Evolutionary conservation across 2,329 filamentous ascomycete species (phyloP).

Genomic region (Trichoderma sp.): DNA sequence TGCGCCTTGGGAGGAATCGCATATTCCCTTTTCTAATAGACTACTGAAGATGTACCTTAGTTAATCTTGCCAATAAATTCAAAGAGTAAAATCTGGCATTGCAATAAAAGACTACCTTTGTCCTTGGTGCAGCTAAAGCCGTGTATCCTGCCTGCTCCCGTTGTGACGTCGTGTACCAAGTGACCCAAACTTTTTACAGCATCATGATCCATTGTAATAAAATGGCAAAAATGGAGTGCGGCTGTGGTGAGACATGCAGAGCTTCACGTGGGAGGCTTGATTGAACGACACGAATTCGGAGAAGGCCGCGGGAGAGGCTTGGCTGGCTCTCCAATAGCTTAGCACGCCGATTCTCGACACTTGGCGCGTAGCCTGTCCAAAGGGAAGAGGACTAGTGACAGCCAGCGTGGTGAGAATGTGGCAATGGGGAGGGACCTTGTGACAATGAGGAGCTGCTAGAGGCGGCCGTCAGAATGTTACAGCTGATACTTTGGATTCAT

Average conservation of each 20-base stretch:
- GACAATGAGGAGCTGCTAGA: background rate
- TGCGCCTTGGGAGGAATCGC: background rate
- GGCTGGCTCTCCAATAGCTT: background rate
- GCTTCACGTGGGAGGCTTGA: conserved; percentile 11
- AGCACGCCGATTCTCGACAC: background rate
- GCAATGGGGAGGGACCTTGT: background rate
- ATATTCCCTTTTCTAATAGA: background rate
- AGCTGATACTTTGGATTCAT: background rate
- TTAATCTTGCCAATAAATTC: background rate
- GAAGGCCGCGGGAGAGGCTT: background rate
- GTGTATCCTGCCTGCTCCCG: background rate
- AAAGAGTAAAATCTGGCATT: background rate
- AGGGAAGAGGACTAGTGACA: background rate
- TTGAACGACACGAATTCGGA: background rate
- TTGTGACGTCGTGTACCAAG: background rate
- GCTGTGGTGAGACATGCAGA: conserved; percentile 11
- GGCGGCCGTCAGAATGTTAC: background rate
- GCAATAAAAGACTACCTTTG: background rate
- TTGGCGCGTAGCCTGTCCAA: background rate
- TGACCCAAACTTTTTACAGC: background rate
- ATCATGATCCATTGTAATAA: background rate
- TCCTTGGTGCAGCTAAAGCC: background rate
- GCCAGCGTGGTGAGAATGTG: background rate
- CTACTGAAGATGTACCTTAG: background rate
- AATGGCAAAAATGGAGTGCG: background rate